phyloP scores from a whole-genome alignment of 495 filamentous ascomycete species.

The Hypoxylon trugodes region DNA sequence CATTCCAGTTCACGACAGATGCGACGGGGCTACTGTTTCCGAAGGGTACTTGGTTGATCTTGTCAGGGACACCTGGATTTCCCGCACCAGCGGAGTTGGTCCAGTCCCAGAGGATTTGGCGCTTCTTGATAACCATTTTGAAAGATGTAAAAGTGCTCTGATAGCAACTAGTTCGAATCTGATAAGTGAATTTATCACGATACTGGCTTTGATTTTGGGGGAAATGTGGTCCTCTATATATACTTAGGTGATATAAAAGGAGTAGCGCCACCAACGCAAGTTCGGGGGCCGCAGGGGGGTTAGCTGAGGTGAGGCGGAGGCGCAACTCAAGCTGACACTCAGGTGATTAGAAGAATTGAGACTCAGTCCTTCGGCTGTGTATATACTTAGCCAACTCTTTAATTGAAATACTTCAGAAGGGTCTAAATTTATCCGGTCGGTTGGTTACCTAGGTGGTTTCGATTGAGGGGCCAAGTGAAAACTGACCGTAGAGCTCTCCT shows the following conservation, averaged over 20 bases:
- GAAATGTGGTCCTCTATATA: conserved; percentile 7
- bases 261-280: background rate
- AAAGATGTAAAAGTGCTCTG: background rate
- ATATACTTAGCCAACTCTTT: too few relatives aligned
- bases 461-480: too few relatives aligned
- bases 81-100: conserved; percentile 49
- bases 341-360: background rate
- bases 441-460: too few relatives aligned
- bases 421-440: too few relatives aligned
- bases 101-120: conserved; percentile 59
- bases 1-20: conserved; percentile 57
- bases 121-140: conserved; percentile 48
- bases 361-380: too few relatives aligned
- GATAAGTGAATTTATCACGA: too few relatives aligned
- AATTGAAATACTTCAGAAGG: too few relatives aligned
- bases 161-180: background rate
- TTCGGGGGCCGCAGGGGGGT: background rate
- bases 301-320: conserved; percentile 28
- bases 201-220: too few relatives aligned
- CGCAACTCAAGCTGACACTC: conserved; percentile 3
- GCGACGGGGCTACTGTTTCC: conserved; percentile 41
- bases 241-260: background rate
- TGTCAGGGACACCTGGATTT: conserved; percentile 41
- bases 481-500: too few relatives aligned
- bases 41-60: conserved; percentile 46